Conservation (phyloP, 1,139 yeast species). For the Geotrichum aggregatum region DNA sequence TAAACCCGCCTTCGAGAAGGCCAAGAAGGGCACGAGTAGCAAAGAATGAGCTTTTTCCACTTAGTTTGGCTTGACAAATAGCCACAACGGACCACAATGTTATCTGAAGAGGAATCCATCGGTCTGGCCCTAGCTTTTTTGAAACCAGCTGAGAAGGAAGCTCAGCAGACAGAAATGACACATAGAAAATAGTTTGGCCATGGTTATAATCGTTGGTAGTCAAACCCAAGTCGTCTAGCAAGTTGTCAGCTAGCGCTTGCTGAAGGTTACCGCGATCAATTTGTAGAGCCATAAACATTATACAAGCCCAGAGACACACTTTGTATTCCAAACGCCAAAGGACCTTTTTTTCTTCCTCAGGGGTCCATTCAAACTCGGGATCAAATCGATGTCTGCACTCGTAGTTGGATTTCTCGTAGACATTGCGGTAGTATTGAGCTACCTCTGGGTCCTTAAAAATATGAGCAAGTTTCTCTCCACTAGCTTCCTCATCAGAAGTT, state of each 20-base stretch:
- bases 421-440: constrained; percentile 41
- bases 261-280: constrained; percentile 50
- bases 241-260: constrained; percentile 50
- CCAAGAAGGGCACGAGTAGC: constrained; percentile 49
- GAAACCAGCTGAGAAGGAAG: constrained; percentile 53
- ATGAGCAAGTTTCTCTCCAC: background rate
- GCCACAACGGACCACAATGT: constrained; percentile 51
- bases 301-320: constrained; percentile 46
- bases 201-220: constrained; percentile 49
- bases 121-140: constrained; percentile 51
- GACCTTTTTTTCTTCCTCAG: constrained; percentile 44
- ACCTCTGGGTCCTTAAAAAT: constrained; percentile 42
- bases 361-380: constrained; percentile 48
- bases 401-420: constrained; percentile 45
- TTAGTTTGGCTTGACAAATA: constrained; percentile 44
- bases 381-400: constrained; percentile 48
- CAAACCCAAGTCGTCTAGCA: constrained; percentile 45
- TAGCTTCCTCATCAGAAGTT: background rate
- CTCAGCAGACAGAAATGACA: constrained; percentile 48
- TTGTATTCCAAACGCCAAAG: constrained; percentile 44
- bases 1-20: constrained; percentile 51
- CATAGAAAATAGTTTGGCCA: constrained; percentile 46
- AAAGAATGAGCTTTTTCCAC: constrained; percentile 40
- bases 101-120: constrained; percentile 53
- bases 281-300: constrained; percentile 50